Percentiles rank a stretch among this genome's conserved stretches.
phyloP scores from a whole-genome alignment of 768 basidiomycete genomes.

The Leccinum fibrillosum region DNA sequence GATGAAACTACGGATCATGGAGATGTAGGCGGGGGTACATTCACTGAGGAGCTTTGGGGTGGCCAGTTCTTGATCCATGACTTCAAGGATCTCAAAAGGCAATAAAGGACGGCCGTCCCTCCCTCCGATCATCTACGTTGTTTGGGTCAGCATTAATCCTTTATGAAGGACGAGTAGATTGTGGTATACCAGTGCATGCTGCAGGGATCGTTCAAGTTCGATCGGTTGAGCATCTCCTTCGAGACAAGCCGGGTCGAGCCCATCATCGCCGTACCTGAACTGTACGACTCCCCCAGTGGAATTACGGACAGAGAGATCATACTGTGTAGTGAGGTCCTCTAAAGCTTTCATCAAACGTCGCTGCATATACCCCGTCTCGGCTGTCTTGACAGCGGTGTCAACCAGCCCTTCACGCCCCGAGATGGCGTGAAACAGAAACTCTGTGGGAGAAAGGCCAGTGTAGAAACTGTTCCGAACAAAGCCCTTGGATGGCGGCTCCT shows the following conservation, averaged over 20 bases:
- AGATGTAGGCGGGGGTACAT: slow-evolving; percentile 69
- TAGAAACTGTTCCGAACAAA: slow-evolving; percentile 98
- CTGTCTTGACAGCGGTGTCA: slow-evolving; percentile 99
- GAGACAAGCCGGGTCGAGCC: slow-evolving; percentile 92
- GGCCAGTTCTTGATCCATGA: slow-evolving; percentile 62
- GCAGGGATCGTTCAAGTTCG: slow-evolving; percentile 85
- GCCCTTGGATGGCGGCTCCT: slow-evolving; percentile 94
- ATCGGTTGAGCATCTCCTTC: slow-evolving; percentile 95
- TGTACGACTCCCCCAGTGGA: slow-evolving; percentile 95
- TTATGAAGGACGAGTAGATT: neutral
- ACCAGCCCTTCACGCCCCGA: slow-evolving; percentile 98
- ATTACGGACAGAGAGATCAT: slow-evolving; percentile 94
- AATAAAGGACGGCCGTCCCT: slow-evolving; percentile 63
- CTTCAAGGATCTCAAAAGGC: slow-evolving; percentile 81
- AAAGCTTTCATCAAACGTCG: slow-evolving; percentile 98
- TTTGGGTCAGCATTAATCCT: slow-evolving; percentile 4
- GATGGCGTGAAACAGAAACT: slow-evolving; percentile 98
- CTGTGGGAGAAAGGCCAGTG: slow-evolving; percentile 85
- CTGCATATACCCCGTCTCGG: slow-evolving; percentile 99
- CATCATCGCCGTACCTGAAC: slow-evolving; percentile 96
- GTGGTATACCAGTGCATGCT: slow-evolving; percentile 66
- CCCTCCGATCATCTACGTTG: slow-evolving; percentile 57
- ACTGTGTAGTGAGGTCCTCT: slow-evolving; percentile 94
- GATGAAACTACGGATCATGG: slow-evolving; percentile 70
- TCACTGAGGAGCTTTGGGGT: slow-evolving; percentile 59